Percentiles rank a stretch among this genome's conserved stretches.
Evolutionary conservation across 108 stramenopile species (phyloP).

Genomic region (Skeletonema marinoi): DNA sequence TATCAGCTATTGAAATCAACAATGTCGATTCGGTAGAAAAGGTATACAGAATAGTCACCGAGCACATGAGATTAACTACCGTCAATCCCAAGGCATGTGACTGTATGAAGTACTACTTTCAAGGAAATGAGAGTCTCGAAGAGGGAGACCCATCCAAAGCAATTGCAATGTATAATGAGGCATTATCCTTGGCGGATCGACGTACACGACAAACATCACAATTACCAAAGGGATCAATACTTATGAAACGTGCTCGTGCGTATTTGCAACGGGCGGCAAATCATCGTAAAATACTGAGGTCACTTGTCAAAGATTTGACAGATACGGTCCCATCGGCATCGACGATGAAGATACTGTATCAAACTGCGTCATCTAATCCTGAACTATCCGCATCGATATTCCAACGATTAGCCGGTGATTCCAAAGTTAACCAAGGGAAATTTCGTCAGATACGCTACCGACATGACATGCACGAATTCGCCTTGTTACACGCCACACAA

Average conservation of each 20-base stretch:
- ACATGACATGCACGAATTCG: slow-evolving; percentile 83
- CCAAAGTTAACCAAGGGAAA: slow-evolving; percentile 49
- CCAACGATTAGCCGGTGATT: slow-evolving; percentile 45
- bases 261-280: slow-evolving; percentile 60
- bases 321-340: slow-evolving; percentile 49
- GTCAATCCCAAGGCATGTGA: slow-evolving; percentile 63
- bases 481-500: slow-evolving; percentile 72
- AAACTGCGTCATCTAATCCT: slow-evolving; percentile 45
- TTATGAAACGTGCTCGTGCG: slow-evolving; percentile 70
- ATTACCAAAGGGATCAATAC: slow-evolving; percentile 54
- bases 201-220: slow-evolving; percentile 27
- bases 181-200: slow-evolving; percentile 43
- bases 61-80: slow-evolving; percentile 65
- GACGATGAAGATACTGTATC: slow-evolving; percentile 51
- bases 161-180: slow-evolving; percentile 68
- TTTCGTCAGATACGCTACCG: slow-evolving; percentile 69
- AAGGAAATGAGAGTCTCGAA: slow-evolving; percentile 75
- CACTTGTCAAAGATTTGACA: slow-evolving; percentile 50
- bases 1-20: slow-evolving; percentile 53
- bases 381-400: slow-evolving; percentile 51
- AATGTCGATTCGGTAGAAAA: slow-evolving; percentile 87
- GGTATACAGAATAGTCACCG: slow-evolving; percentile 76
- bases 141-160: slow-evolving; percentile 58
- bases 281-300: slow-evolving; percentile 54
- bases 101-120: slow-evolving; percentile 76